A percentile compares a stretch with the other conserved stretches of the same genome.
Evolutionary conservation across 2,329 filamentous ascomycete genomes (phyloP).

Genomic region (Nothomitra cinnamomea): DNA sequence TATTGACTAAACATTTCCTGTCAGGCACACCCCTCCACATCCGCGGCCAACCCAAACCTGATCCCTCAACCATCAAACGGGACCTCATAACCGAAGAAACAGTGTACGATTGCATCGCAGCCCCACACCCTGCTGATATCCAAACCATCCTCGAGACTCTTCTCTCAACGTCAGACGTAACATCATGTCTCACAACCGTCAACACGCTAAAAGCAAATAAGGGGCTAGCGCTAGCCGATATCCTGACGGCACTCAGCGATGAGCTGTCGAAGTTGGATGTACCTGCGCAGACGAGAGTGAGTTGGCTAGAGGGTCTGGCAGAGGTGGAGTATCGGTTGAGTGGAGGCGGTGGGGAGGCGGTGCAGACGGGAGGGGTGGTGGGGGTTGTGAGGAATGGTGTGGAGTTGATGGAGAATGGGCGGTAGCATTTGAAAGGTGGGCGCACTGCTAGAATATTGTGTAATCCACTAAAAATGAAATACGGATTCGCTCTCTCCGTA

Average conservation of each 20-base stretch:
- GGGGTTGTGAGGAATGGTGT: constrained; percentile 77
- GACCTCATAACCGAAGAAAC: constrained; percentile 81
- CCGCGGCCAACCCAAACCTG: constrained; percentile 26
- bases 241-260: constrained; percentile 71
- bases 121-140: constrained; percentile 80
- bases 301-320: constrained; percentile 80
- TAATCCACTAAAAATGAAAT: too few species aligned
- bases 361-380: constrained; percentile 87
- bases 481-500: too few species aligned
- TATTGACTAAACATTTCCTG: not conserved
- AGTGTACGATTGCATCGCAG: constrained; percentile 95
- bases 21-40: constrained; percentile 49
- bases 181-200: constrained; percentile 72
- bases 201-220: constrained; percentile 73
- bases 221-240: constrained; percentile 82
- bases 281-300: constrained; percentile 68
- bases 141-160: constrained; percentile 69
- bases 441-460: too few species aligned
- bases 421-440: not conserved
- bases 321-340: constrained; percentile 86
- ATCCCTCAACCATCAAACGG: constrained; percentile 44
- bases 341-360: constrained; percentile 66
- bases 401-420: constrained; percentile 42
- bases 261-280: constrained; percentile 73
- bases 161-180: constrained; percentile 71